These are phyloP conservation scores for Erythrophleum ivorense DNA, from an alignment of 331 rosid genomes.

Conservation along the genomic window DNA sequence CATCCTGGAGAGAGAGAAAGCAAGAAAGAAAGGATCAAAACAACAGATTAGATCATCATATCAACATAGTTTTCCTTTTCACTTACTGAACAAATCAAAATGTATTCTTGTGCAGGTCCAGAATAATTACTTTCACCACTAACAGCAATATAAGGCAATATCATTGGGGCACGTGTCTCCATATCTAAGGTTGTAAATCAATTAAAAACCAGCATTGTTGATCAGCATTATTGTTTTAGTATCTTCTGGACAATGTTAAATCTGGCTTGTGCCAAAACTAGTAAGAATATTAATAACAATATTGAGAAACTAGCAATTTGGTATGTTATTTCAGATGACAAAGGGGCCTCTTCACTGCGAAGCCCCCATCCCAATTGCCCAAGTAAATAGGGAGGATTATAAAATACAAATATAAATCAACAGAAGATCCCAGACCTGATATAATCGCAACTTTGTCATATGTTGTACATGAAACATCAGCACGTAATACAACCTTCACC, in stretches of 20 bases:
- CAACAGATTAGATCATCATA: constrained; percentile 4
- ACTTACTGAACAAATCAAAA: background rate
- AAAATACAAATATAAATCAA: background rate
- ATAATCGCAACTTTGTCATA: constrained; percentile 88
- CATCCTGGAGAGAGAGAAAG: background rate
- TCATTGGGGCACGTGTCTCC: background rate
- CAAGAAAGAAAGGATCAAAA: background rate
- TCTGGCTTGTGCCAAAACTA: background rate
- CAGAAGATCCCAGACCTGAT: constrained; percentile 61
- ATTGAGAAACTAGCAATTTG: background rate
- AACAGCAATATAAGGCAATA: background rate
- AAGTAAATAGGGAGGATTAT: background rate
- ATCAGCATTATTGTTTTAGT: background rate
- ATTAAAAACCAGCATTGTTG: background rate
- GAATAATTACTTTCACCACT: background rate
- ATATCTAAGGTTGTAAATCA: background rate
- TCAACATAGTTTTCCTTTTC: background rate
- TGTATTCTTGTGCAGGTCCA: background rate
- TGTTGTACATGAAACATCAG: constrained; percentile 74
- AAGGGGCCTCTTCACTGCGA: background rate
- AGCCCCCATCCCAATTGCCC: background rate
- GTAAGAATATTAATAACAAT: background rate
- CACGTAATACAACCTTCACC: constrained; percentile 97
- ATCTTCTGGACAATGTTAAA: constrained; percentile 2
- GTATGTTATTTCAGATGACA: background rate